Evolutionary conservation across 805 yeast genomes (phyloP).

Genomic region (Kregervanrija pseudodelftensis): DNA sequence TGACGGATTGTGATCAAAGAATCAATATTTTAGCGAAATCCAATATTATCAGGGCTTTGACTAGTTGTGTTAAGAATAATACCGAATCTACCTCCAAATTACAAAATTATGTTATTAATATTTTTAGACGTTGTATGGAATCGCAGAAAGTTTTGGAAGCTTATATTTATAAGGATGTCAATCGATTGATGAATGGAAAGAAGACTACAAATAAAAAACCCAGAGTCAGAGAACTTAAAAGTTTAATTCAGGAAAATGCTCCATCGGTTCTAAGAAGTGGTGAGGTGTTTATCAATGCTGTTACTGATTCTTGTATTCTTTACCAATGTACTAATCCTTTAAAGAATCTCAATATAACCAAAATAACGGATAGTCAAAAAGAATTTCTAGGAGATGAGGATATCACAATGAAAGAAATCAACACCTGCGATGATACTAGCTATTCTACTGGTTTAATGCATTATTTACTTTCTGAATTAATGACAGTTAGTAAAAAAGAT

Average conservation of each 20-base stretch:
- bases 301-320: constrained; percentile 15
- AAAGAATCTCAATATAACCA: constrained; percentile 13
- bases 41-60: constrained; percentile 38
- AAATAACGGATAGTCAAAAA: constrained; percentile 19
- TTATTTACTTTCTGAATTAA: constrained; percentile 55
- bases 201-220: constrained; percentile 10
- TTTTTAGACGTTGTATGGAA: constrained; percentile 69
- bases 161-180: constrained; percentile 45
- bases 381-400: constrained; percentile 14
- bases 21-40: constrained; percentile 39
- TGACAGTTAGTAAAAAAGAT: constrained; percentile 32
- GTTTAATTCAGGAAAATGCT: constrained; percentile 43
- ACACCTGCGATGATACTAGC: constrained; percentile 12
- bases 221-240: constrained; percentile 37
- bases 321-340: constrained; percentile 15
- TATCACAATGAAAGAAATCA: constrained; percentile 15
- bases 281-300: constrained; percentile 17
- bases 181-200: constrained; percentile 29
- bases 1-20: constrained; percentile 37
- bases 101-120: constrained; percentile 42
- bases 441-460: constrained; percentile 52
- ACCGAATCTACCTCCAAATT: constrained; percentile 31
- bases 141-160: constrained; percentile 40
- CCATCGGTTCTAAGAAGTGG: constrained; percentile 36
- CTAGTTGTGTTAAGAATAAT: constrained; percentile 33